Conservation (phyloP, 345 rosid genomes). For the Ceriops decandra region DNA sequence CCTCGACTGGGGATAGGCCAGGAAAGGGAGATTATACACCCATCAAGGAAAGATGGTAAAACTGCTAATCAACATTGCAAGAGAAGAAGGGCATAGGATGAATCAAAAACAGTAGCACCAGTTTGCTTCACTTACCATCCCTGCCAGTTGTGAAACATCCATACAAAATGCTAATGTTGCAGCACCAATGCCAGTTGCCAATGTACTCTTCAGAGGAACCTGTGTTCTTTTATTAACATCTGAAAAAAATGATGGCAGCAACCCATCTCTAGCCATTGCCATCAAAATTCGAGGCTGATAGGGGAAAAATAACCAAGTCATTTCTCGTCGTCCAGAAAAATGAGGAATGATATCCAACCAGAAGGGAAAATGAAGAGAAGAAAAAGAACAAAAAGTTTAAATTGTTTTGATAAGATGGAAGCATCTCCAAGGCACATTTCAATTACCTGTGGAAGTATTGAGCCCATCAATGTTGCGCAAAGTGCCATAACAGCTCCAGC, state of each 20-base stretch:
- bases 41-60: too few relatives aligned
- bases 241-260: conserved; percentile 77
- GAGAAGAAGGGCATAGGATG: too few relatives aligned
- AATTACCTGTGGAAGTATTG: conserved; percentile 92
- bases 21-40: too few relatives aligned
- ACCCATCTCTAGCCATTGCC: conserved; percentile 97
- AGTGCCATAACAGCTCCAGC: conserved; percentile 94
- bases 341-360: conserved; percentile 3
- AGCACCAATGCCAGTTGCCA: conserved; percentile 65
- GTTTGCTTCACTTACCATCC: conserved; percentile 55
- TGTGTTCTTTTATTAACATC: conserved; percentile 64
- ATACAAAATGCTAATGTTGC: conserved; percentile 67
- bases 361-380: neutral
- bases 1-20: too few relatives aligned
- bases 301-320: conserved; percentile 1
- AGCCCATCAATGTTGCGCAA: conserved; percentile 90
- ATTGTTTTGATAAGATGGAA: too few relatives aligned
- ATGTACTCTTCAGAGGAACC: conserved; percentile 76
- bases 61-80: too few relatives aligned
- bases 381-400: neutral
- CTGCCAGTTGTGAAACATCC: conserved; percentile 86
- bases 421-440: too few relatives aligned
- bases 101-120: neutral
- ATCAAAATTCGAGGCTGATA: conserved; percentile 80
- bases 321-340: neutral